phyloP scores from a whole-genome alignment of 768 basidiomycete genomes.

The Candolleomyces efflorescens region DNA sequence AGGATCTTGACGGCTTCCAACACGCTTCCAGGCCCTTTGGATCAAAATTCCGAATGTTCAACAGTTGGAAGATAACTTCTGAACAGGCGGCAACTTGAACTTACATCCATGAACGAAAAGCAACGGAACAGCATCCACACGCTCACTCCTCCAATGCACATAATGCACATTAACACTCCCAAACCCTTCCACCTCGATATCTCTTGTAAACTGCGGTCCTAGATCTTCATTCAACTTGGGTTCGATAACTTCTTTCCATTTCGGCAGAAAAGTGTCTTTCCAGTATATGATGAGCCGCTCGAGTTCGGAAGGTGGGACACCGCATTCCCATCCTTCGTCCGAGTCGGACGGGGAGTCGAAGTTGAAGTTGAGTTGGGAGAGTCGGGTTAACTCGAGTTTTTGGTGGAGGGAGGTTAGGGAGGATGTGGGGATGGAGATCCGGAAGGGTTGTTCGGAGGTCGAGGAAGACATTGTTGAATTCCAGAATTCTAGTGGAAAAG shows the following conservation, averaged over 20 bases:
- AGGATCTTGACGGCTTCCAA: slow-evolving; percentile 55
- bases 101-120: slow-evolving; percentile 47
- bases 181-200: slow-evolving; percentile 41
- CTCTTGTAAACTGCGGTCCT: slow-evolving; percentile 47
- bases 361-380: too few species aligned
- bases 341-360: too few species aligned
- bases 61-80: too few species aligned
- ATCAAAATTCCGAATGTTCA: too few species aligned
- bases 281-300: slow-evolving; percentile 41
- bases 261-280: slow-evolving; percentile 36
- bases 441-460: slow-evolving; percentile 24
- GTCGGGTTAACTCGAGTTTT: slow-evolving; percentile 35
- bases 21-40: slow-evolving; percentile 65
- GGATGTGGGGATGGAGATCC: slow-evolving; percentile 31
- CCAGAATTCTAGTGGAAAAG: too few species aligned
- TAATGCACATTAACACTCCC: slow-evolving; percentile 48
- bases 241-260: slow-evolving; percentile 54
- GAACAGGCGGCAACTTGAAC: too few species aligned
- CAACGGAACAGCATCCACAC: slow-evolving; percentile 37
- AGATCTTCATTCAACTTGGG: slow-evolving; percentile 43
- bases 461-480: too few species aligned
- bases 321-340: slow-evolving; percentile 41
- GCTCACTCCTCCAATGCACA: slow-evolving; percentile 45
- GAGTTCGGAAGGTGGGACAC: slow-evolving; percentile 43
- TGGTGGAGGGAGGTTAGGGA: slow-evolving; percentile 28